Base-by-base conservation (phyloP, 2,329 filamentous ascomycete genomes). In the Paraphoma sp. region DNA sequence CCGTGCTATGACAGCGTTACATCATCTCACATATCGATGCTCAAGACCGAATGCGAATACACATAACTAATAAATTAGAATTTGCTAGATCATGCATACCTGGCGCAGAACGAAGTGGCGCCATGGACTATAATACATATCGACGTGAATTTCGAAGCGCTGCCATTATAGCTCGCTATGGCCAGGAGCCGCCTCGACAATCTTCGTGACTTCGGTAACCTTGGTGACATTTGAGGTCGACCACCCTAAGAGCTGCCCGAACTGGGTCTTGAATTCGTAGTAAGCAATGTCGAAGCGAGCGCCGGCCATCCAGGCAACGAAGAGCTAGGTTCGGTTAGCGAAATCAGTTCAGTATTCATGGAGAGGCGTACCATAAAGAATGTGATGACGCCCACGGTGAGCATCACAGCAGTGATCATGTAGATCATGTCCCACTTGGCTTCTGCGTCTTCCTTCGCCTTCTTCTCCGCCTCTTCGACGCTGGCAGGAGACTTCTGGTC, bases 281-380 rank as follows among this genome's bases (percentile, higher is more conserved):
- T 85, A 83, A 8, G 88, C 85, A 58, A 89, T 80, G 75, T 96
- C 92, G 76, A 97, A 95, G 54, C 89, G 86, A 30, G 93, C 93
- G 54, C 94, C 93, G 62, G 93, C 83, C 48, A 90, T 79, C 85
- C 87, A 97, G 9, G 94, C 94, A 40, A 85, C 79, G 51, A 87
- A 87, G 64, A 97, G 79, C 93, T 97, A 67, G 50, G 51, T 36
- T 14, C 7, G 17, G 59, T 75, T 56, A 75, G 68, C 48, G 38
- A n/a, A 4, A 12, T 29, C 36, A 29, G 12, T 18, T 57, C 33
- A 12, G 29, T 4, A 30, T 44, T 28, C 16, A 1, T 10, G 8
- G 12, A 81, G 14, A 18, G 9, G 62, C 87, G 68, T 84, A 97
- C 93, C 94, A 98, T 97, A 28, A 89, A 66, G 48, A 80, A 80